A percentile compares a stretch with the other conserved stretches of the same genome.
These are phyloP conservation scores for Candida verbasci DNA, from an alignment of 805 yeast genomes.

Conservation along the genomic window DNA sequence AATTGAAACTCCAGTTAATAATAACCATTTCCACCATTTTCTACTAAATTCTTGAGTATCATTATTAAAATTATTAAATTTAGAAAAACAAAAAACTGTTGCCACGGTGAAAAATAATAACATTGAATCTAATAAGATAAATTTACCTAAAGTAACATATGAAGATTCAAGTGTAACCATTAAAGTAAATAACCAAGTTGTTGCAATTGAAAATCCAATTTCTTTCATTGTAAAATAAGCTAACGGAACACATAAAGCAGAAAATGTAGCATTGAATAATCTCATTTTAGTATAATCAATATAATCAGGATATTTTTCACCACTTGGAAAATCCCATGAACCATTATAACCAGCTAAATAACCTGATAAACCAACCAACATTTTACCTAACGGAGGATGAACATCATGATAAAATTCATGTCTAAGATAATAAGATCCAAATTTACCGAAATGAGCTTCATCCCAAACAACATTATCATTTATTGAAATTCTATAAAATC, in stretches of 20 bases:
- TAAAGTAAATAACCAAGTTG: slow-evolving; percentile 57
- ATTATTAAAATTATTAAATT: slow-evolving; percentile 61
- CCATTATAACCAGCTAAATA: slow-evolving; percentile 81
- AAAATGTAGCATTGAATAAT: slow-evolving; percentile 63
- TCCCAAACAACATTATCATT: slow-evolving; percentile 75
- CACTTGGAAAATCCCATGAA: slow-evolving; percentile 68
- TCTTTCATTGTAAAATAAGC: slow-evolving; percentile 68
- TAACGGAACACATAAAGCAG: slow-evolving; percentile 62
- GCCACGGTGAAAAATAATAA: slow-evolving; percentile 71
- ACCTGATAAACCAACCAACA: slow-evolving; percentile 75
- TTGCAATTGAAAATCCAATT: slow-evolving; percentile 44
- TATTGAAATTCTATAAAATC: slow-evolving; percentile 56
- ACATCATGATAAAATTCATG: slow-evolving; percentile 84
- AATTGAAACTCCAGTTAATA: slow-evolving; percentile 76
- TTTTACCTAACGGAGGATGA: slow-evolving; percentile 83
- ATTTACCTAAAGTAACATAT: slow-evolving; percentile 66
- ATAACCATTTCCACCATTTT: slow-evolving; percentile 93
- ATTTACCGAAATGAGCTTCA: slow-evolving; percentile 87
- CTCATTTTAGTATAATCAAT: slow-evolving; percentile 65
- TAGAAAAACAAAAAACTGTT: slow-evolving; percentile 68
- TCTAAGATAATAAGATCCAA: slow-evolving; percentile 74
- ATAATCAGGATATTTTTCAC: slow-evolving; percentile 57
- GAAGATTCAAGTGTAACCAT: slow-evolving; percentile 66
- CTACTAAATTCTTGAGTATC: slow-evolving; percentile 48
- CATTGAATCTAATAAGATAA: slow-evolving; percentile 74